Conservation (phyloP, 257 asterid species). For the Rauvolfia tetraphylla region DNA sequence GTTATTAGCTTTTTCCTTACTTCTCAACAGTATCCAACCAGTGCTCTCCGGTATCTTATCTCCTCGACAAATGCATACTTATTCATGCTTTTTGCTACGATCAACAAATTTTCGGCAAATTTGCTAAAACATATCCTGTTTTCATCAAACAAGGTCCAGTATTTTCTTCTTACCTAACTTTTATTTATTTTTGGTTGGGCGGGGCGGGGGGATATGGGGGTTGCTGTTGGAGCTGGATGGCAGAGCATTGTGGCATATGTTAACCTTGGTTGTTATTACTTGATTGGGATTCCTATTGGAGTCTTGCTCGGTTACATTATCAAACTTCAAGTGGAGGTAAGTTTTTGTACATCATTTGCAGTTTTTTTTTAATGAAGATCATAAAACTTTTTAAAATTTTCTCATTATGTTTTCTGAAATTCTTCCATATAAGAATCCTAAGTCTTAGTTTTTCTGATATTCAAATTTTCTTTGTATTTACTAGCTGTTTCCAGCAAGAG, state of each 20-base stretch:
- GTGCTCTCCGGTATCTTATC: slow-evolving; percentile 56
- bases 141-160: too few species aligned
- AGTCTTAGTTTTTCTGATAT: too few species aligned
- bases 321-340: slow-evolving; percentile 5
- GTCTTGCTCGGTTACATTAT: slow-evolving; percentile 24
- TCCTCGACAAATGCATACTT: neutral
- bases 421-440: too few species aligned
- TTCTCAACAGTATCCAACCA: slow-evolving; percentile 60
- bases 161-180: too few species aligned
- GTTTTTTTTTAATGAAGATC: too few species aligned
- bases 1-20: slow-evolving; percentile 60
- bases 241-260: slow-evolving; percentile 48
- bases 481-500: neutral
- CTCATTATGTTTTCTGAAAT: neutral
- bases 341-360: neutral
- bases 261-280: slow-evolving; percentile 39
- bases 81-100: too few species aligned
- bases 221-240: slow-evolving; percentile 56
- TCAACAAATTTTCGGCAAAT: too few species aligned
- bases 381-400: neutral
- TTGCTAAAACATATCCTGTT: too few species aligned
- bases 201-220: slow-evolving; percentile 31
- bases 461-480: too few species aligned
- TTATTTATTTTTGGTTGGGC: neutral
- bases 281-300: slow-evolving; percentile 42